phyloP scores from a whole-genome alignment of 1,139 yeast species.

The Sugiyamaella grinbergsii region DNA sequence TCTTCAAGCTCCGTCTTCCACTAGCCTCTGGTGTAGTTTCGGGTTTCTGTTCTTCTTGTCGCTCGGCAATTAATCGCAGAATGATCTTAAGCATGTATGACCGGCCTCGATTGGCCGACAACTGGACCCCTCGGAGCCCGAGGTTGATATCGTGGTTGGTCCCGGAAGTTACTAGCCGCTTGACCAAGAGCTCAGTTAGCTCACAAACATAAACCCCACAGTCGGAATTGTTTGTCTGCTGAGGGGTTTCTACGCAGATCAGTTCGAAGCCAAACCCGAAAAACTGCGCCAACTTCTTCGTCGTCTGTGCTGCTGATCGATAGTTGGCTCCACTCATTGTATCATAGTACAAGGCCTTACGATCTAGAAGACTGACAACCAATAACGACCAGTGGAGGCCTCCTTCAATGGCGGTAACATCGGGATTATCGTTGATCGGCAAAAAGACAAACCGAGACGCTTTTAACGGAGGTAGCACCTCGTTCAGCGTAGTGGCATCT shows the following conservation, averaged over 20 bases:
- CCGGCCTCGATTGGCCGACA: conserved; percentile 50
- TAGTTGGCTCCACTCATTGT: conserved; percentile 49
- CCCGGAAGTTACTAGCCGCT: conserved; percentile 42
- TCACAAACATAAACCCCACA: conserved; percentile 74
- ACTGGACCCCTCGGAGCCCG: conserved; percentile 40
- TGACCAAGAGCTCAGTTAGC: conserved; percentile 47
- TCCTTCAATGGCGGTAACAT: conserved; percentile 49
- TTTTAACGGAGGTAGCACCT: conserved; percentile 49
- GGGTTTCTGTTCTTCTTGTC: conserved; percentile 3
- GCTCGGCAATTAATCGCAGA: conserved; percentile 32
- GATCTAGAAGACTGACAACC: conserved; percentile 46
- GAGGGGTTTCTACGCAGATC: conserved; percentile 56
- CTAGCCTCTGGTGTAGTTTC: background rate
- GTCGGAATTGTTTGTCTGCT: conserved; percentile 73
- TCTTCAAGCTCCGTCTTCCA: background rate
- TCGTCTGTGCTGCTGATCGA: conserved; percentile 42
- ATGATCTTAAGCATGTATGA: conserved; percentile 47
- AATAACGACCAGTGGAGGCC: conserved; percentile 62
- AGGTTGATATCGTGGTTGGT: conserved; percentile 33
- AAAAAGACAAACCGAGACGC: conserved; percentile 50
- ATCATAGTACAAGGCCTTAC: conserved; percentile 50
- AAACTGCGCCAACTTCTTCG: conserved; percentile 42
- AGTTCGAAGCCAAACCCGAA: conserved; percentile 30
- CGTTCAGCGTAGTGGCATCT: conserved; percentile 37
- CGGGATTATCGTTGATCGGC: conserved; percentile 57